Percentiles rank a stretch among this genome's conserved stretches.
Evolutionary conservation across 768 basidiomycete species (phyloP).

Genomic region (Favolaschia claudopus): DNA sequence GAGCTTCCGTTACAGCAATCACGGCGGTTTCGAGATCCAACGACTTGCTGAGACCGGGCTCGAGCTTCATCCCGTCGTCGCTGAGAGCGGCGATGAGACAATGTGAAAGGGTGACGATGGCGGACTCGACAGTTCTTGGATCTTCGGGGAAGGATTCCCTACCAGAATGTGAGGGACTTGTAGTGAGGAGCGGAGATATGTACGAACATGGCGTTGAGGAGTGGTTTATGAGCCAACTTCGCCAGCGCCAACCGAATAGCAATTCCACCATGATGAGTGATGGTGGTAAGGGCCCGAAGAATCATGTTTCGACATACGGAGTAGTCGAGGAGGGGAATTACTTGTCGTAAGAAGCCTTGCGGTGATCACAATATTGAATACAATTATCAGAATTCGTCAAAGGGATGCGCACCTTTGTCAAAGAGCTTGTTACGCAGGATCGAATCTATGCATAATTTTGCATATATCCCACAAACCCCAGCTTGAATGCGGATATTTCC

Average conservation of each 20-base stretch:
- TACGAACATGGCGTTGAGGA: no score
- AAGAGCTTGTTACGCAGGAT: slow-evolving; percentile 67
- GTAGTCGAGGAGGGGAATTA: slow-evolving; percentile 60
- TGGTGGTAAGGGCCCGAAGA: slow-evolving; percentile 60
- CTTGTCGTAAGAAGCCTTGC: slow-evolving; percentile 62
- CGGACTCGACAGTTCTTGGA: slow-evolving; percentile 54
- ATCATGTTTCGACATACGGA: slow-evolving; percentile 59
- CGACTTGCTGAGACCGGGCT: slow-evolving; percentile 44
- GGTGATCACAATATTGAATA: background rate
- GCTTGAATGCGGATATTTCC: slow-evolving; percentile 58
- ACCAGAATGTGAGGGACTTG: slow-evolving; percentile 58
- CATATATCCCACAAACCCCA: slow-evolving; percentile 66
- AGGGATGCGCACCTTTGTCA: slow-evolving; percentile 51
- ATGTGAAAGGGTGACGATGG: slow-evolving; percentile 61
- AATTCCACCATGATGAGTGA: slow-evolving; percentile 68
- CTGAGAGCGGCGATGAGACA: slow-evolving; percentile 53
- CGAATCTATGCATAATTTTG: slow-evolving; percentile 69
- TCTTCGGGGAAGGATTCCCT: slow-evolving; percentile 62
- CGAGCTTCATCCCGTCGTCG: slow-evolving; percentile 43
- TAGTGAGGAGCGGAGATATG: slow-evolving; percentile 41
- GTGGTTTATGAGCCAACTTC: no score
- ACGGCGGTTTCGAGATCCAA: slow-evolving; percentile 55
- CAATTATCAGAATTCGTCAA: background rate
- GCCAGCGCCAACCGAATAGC: slow-evolving; percentile 61
- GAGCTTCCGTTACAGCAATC: slow-evolving; percentile 47